Evolutionary conservation across 75 land plant species (phyloP), one percentile per base, ranked within the genome.

Genomic region (Pinus taeda): DNA sequence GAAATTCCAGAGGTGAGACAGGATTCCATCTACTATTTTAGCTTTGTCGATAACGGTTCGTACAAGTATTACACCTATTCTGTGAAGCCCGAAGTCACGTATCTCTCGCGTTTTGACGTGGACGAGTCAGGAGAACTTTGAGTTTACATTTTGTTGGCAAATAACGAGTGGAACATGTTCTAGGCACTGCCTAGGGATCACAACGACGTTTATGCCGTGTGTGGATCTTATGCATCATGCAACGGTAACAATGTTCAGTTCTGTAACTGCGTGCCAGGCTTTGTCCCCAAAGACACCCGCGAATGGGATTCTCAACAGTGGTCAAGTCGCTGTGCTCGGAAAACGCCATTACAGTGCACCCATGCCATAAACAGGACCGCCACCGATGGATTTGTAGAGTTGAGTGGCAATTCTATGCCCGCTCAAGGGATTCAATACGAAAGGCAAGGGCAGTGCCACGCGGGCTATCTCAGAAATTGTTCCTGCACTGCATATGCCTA

Each of bases 171-270:
- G 93, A 81, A 71, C 76, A 80, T 65, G 81, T 87, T 87, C 78
- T 91, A 91, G 93, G 58, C 79, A 11, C 83, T 79, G 75, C 93
- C 93, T 13, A 83, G 79, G 58, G 72, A 72, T 63, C 66, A 29
- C 4, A 89, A 91, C 79, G 15, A 81, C 17, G 89, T 87, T 6
- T 79, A 82, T 59, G 85, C 77, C 13, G 57, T 81, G 26, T 91
- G 93, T 70, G 93, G 93, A 33, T 18, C 39, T 14, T 30, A 85
- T 3, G 88, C 88, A 26, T 13, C 81, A 39, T 91, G 93, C 78
- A 13, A 29, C 57, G 26, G 57, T 0, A 14, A 24, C 2, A 29
- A 70, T 57, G 4, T 3, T 18, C 79, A 9, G 14, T 42, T 60
- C 20, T 88, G 90, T 49, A 30, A 57, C 20, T 88, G 90, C 73